A percentile compares a stretch with the other conserved stretches of the same genome.
These are phyloP conservation scores for Claviceps humidiphila DNA, from an alignment of 2,329 filamentous ascomycete genomes.

Conservation along the genomic window DNA sequence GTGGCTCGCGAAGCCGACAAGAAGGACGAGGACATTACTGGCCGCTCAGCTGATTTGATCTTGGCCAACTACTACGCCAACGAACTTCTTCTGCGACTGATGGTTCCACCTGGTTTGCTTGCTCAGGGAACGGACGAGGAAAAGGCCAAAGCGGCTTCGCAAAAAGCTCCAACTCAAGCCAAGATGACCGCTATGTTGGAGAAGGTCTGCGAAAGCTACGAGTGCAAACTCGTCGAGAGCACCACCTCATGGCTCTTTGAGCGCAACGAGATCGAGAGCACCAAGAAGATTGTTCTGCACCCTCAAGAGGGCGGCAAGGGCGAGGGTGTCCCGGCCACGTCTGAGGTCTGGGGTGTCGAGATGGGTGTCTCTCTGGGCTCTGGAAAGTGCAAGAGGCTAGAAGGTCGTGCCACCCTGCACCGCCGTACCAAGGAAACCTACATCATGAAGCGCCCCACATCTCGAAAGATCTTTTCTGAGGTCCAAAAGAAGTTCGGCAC, in stretches of 20 bases:
- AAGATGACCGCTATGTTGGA: constrained; percentile 81
- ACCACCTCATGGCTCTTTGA: constrained; percentile 96
- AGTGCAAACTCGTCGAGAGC: constrained; percentile 88
- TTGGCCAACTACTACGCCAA: constrained; percentile 91
- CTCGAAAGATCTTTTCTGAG: constrained; percentile 83
- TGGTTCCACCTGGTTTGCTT: constrained; percentile 81
- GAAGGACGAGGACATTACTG: constrained; percentile 51
- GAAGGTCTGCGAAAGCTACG: constrained; percentile 83
- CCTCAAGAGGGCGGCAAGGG: constrained; percentile 80
- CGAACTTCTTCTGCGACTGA: constrained; percentile 80
- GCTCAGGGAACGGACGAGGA: constrained; percentile 80
- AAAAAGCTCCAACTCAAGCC: constrained; percentile 71
- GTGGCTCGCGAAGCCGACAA: constrained; percentile 53
- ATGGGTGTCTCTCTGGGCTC: constrained; percentile 80
- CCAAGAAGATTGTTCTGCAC: constrained; percentile 94
- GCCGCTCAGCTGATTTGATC: constrained; percentile 73
- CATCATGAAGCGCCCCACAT: constrained; percentile 84
- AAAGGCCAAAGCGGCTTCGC: constrained; percentile 76
- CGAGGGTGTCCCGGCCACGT: constrained; percentile 75
- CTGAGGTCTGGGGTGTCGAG: constrained; percentile 97
- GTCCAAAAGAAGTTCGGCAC: constrained; percentile 94
- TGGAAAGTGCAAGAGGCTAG: constrained; percentile 88
- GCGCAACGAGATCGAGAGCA: constrained; percentile 90
- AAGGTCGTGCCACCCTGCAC: constrained; percentile 82
- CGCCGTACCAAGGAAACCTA: constrained; percentile 87